These are phyloP conservation scores for Pyricularia pennisetigena DNA, from an alignment of 2,329 filamentous ascomycete genomes.

Conservation along the genomic window DNA sequence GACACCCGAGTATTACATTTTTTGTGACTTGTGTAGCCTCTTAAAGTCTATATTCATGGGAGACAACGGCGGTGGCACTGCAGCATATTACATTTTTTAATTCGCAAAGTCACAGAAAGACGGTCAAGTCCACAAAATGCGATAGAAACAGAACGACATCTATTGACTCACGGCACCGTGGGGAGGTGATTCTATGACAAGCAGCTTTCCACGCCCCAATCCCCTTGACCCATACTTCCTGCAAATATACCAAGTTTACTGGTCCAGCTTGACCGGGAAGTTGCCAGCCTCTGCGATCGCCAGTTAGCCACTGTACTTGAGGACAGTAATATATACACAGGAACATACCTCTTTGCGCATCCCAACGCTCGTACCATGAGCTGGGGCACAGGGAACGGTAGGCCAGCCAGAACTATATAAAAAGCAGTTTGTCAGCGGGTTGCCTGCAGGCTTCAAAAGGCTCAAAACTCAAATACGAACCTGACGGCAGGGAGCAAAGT, in stretches of 20 bases:
- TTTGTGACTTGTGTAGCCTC: background rate
- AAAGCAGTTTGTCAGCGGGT: constrained; percentile 16
- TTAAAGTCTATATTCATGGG: no score
- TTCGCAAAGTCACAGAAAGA: background rate
- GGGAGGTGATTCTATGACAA: background rate
- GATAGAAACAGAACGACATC: background rate
- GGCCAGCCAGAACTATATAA: constrained; percentile 76
- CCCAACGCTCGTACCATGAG: constrained; percentile 89
- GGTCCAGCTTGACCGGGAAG: constrained; percentile 59
- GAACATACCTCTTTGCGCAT: constrained; percentile 83
- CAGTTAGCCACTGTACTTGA: background rate
- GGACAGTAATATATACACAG: background rate
- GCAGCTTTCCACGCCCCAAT: background rate
- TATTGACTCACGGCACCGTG: constrained; percentile 1
- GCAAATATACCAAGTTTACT: constrained; percentile 12
- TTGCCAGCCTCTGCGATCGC: constrained; percentile 48
- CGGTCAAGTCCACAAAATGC: background rate
- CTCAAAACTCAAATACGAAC: constrained; percentile 37
- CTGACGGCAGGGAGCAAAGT: constrained; percentile 95
- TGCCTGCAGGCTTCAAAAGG: background rate
- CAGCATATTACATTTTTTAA: background rate
- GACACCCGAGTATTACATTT: background rate
- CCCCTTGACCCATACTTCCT: background rate
- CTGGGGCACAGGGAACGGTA: constrained; percentile 97
- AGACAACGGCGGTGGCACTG: background rate